Conservation (phyloP, 495 filamentous ascomycete genomes). For the Recurvomyces mirabilis region DNA sequence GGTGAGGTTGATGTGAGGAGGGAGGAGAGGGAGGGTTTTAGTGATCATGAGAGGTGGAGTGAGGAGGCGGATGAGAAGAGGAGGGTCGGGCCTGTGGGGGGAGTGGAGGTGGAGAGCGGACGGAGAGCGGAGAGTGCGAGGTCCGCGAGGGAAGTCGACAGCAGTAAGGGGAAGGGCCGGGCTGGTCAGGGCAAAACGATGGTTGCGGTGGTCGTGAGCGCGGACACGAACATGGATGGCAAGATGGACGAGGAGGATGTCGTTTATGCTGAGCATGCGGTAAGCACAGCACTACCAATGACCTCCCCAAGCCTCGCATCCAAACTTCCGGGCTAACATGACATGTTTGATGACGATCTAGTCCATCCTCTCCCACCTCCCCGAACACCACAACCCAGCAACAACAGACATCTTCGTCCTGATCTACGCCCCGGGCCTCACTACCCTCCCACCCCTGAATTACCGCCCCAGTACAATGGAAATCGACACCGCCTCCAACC, state of each 20-base stretch:
- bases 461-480: slow-evolving; percentile 29
- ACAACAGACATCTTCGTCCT: slow-evolving; percentile 68
- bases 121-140: slow-evolving; percentile 18
- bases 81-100: too few relatives aligned
- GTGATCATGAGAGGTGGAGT: slow-evolving; percentile 60
- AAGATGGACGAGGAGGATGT: slow-evolving; percentile 40
- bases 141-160: slow-evolving; percentile 10
- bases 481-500: slow-evolving; percentile 47
- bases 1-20: too few relatives aligned
- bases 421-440: slow-evolving; percentile 74
- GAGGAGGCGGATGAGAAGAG: slow-evolving; percentile 56
- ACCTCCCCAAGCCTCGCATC: too few relatives aligned
- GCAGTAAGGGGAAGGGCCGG: slow-evolving; percentile 27
- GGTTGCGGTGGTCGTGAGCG: slow-evolving; percentile 75
- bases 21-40: slow-evolving; percentile 20
- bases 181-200: slow-evolving; percentile 52
- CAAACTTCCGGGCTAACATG: too few relatives aligned
- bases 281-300: slow-evolving; percentile 36
- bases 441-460: slow-evolving; percentile 41
- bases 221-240: slow-evolving; percentile 47
- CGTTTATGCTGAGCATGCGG: slow-evolving; percentile 63
- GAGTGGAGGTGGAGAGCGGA: slow-evolving; percentile 20
- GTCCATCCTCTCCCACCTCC: slow-evolving; percentile 85
- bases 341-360: too few relatives aligned
- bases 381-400: slow-evolving; percentile 55